Evolutionary conservation across 2,329 filamentous ascomycete genomes (phyloP).

Genomic region (Trichoderma asperellum): DNA sequence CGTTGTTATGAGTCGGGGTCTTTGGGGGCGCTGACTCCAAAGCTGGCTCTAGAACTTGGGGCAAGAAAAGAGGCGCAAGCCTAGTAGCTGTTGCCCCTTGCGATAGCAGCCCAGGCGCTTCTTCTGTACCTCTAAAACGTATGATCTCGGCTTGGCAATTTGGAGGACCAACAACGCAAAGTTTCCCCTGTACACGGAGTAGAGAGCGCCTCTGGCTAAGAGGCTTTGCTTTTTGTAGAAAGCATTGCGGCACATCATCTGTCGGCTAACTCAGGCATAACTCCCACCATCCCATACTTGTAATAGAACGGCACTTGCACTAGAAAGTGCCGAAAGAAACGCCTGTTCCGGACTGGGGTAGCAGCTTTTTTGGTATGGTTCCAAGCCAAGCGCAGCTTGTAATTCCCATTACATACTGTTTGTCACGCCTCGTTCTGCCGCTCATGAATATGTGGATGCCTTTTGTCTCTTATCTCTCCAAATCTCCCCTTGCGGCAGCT

Average conservation of each 20-base stretch:
- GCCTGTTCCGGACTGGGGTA: slow-evolving; percentile 14
- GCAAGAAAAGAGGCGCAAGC: neutral
- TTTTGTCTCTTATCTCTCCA: neutral
- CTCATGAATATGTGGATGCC: neutral
- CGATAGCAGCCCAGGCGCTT: neutral
- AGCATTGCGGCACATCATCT: neutral
- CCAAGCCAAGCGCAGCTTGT: slow-evolving; percentile 8
- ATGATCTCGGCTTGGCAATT: neutral
- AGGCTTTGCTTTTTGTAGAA: neutral
- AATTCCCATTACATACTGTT: slow-evolving; percentile 1
- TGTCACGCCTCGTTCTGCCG: neutral
- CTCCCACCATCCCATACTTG: neutral
- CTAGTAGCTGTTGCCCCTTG: neutral
- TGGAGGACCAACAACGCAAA: neutral
- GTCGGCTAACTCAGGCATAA: slow-evolving; percentile 12
- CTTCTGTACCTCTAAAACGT: neutral
- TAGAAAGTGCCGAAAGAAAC: slow-evolving; percentile 23
- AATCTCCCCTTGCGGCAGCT: neutral
- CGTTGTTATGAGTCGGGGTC: neutral
- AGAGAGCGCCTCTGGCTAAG: neutral
- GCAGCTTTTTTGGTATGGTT: neutral
- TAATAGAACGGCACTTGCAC: slow-evolving; percentile 22
- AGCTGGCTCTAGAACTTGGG: slow-evolving; percentile 4
- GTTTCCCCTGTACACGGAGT: neutral
- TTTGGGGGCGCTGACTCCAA: neutral